Evolutionary conservation across 1,139 yeast genomes (phyloP), one percentile per base, ranked within the genome.

Genomic region (Pichia sp.): DNA sequence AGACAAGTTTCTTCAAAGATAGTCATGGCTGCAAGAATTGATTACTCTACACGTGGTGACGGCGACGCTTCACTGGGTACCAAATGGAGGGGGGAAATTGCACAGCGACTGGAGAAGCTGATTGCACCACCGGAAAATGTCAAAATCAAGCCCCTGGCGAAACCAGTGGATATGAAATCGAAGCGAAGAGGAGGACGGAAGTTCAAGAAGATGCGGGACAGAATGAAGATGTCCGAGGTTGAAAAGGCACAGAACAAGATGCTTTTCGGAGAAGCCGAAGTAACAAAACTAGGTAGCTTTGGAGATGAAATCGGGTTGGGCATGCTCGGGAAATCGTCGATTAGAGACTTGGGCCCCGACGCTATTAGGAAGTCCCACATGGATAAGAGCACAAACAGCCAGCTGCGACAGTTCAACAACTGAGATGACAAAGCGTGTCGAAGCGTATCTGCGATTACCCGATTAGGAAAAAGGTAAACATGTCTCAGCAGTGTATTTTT

Each of bases 281-380:
- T 75, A 33, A 72, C 81, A 0, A 68, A 74, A 4, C 70, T 71
- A 49, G 87, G 82, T 53, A 69, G 77, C 0, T 81, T 69, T 59
- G 95, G 95, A 10, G 92, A 85, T 51, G 94, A 86, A 53, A 70
- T 84, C 37, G 96, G 95, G 0, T 58, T 86, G 45, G 95, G 95
- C 4, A 77, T 86, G 87, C 72, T 81, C 44, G 73, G 72, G 37
- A 56, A 65, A 45, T 46, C 57, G 33, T 61, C 62, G 5, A 39
- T 49, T 1, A 57, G 64, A 16, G 23, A 2, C 23, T 16, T 16
- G 33, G 52, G 52, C 29, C 65, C 68, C n/a, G 60, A 73, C 23
- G 65, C 64, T 39, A 55, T 64, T 9, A 70, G 68, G 45, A 57
- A 65, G 0, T 69, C 69, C 39, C 75, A 77, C 49, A 11, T 11